A percentile compares a stretch with the other conserved stretches of the same genome.
These are phyloP conservation scores for Agrostemma githago DNA, from an alignment of 148 eudicot genomes.

Conservation along the genomic window DNA sequence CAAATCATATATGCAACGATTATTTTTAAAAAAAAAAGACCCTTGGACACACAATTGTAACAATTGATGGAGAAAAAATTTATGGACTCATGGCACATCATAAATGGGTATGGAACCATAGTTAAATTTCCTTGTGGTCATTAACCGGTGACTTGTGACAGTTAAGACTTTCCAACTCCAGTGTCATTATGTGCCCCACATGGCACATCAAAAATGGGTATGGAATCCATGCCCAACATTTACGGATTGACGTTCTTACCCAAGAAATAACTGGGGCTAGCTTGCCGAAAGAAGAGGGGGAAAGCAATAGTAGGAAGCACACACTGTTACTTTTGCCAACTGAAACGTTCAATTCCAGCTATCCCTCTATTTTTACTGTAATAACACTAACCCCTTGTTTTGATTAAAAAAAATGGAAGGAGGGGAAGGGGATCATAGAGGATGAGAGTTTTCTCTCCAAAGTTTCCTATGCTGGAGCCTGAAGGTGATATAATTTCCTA, in stretches of 20 bases:
- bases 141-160: background rate
- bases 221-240: background rate
- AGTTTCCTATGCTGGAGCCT: too few species aligned
- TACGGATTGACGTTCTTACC: background rate
- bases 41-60: background rate
- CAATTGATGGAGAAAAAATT: background rate
- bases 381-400: too few species aligned
- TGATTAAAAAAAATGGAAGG: too few species aligned
- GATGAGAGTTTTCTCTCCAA: too few species aligned
- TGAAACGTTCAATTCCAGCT: too few species aligned
- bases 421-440: too few species aligned
- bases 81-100: background rate
- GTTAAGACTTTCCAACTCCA: background rate
- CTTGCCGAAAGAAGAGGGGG: too few species aligned
- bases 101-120: background rate
- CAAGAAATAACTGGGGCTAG: background rate
- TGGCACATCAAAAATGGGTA: background rate
- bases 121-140: background rate
- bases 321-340: too few species aligned
- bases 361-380: too few species aligned
- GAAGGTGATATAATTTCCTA: too few species aligned
- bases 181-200: background rate
- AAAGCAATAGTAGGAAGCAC: too few species aligned
- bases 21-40: background rate
- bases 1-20: background rate